These are phyloP conservation scores for Chalciporus sp. DNA, from an alignment of 1,284 basidiomycete genomes.

Conservation along the genomic window DNA sequence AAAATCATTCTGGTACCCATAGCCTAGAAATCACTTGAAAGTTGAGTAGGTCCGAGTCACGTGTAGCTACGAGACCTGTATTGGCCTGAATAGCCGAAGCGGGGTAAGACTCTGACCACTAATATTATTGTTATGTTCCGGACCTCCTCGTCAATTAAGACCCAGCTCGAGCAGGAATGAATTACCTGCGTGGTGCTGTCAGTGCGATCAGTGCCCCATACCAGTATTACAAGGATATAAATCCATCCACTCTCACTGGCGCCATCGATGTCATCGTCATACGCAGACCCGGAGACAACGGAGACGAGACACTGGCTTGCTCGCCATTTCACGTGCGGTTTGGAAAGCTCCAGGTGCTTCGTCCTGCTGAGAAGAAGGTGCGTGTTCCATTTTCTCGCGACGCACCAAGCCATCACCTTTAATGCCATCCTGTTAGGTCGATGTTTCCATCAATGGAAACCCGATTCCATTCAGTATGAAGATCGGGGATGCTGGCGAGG, in stretches of 20 bases:
- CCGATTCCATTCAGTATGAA: constrained; percentile 96
- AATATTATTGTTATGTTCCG: constrained; percentile 4
- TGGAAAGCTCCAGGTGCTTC: constrained; percentile 95
- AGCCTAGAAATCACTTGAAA: not conserved
- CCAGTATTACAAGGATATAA: constrained; percentile 88
- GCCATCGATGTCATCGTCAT: constrained; percentile 98
- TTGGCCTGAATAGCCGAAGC: constrained; percentile 7
- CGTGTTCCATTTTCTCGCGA: constrained; percentile 5
- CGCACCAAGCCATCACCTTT: not conserved
- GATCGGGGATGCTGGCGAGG: constrained; percentile 97
- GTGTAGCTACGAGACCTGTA: constrained; percentile 21
- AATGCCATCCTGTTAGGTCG: constrained; percentile 54
- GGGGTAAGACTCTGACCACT: constrained; percentile 1
- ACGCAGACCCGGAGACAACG: constrained; percentile 65
- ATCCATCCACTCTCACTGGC: constrained; percentile 92
- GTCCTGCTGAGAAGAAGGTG: constrained; percentile 94
- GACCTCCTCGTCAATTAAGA: not conserved
- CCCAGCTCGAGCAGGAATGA: constrained; percentile 39
- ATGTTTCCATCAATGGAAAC: constrained; percentile 79
- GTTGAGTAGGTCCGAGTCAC: constrained; percentile 11
- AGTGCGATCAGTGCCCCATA: constrained; percentile 79
- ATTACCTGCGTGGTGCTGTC: constrained; percentile 82
- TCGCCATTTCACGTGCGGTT: constrained; percentile 98
- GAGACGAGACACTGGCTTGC: constrained; percentile 77
- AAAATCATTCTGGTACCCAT: not conserved